phyloP scores from a whole-genome alignment of 352 stramenopile genomes.

The Peronospora belbahrii region DNA sequence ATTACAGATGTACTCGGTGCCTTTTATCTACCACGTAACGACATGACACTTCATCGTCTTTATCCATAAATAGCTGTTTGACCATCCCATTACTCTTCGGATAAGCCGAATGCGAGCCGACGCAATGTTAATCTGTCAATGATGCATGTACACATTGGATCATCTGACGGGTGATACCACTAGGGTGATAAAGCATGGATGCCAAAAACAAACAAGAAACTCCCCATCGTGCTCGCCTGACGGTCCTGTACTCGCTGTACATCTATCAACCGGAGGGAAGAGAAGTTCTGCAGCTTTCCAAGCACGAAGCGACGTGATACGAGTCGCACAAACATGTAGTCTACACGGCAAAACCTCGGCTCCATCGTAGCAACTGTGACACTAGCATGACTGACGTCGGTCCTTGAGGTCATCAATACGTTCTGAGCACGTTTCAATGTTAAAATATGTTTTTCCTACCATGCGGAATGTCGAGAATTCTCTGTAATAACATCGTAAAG shows the following conservation, averaged over 20 bases:
- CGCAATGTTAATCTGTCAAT: constrained; percentile 1
- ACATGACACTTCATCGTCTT: not conserved
- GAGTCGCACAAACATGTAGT: too few relatives aligned
- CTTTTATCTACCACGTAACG: too few relatives aligned
- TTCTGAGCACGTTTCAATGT: too few relatives aligned
- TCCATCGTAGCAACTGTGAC: too few relatives aligned
- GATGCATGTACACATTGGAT: constrained; percentile 8
- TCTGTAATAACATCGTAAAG: too few relatives aligned
- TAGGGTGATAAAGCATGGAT: not conserved
- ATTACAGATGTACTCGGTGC: too few relatives aligned
- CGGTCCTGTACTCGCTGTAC: constrained; percentile 11
- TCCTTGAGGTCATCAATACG: too few relatives aligned
- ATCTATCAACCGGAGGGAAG: constrained; percentile 24
- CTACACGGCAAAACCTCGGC: too few relatives aligned
- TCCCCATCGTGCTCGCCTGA: constrained; percentile 4
- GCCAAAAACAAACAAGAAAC: not conserved
- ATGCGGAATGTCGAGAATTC: too few relatives aligned
- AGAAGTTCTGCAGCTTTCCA: constrained; percentile 6
- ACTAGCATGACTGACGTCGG: too few relatives aligned
- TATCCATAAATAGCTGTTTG: constrained; percentile 8
- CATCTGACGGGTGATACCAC: constrained; percentile 1
- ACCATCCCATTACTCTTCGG: not conserved
- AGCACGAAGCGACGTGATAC: too few relatives aligned
- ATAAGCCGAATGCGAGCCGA: constrained; percentile 13
- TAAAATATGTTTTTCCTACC: too few relatives aligned